Percentiles rank a stretch among this genome's conserved stretches.
Conservation (phyloP, 148 eudicot species). For the Heliamphora exappendiculata region DNA sequence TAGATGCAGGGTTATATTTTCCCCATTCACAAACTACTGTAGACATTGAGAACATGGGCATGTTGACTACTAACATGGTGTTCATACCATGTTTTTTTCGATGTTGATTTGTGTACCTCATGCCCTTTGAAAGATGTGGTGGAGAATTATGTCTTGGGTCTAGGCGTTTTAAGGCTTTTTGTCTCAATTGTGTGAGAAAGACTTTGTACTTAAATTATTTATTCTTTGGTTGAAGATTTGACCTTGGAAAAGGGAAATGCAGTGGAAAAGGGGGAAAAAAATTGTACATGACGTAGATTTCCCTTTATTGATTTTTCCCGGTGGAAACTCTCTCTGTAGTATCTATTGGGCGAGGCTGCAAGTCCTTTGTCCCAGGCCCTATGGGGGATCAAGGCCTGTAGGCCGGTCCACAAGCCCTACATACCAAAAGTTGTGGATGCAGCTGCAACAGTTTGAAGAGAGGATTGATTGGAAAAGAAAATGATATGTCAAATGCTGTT, state of each 20-base stretch:
- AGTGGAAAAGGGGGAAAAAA: background rate
- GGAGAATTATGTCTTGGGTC: background rate
- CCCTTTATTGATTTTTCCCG: background rate
- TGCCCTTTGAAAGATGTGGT: too few species aligned
- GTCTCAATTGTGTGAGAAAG: background rate
- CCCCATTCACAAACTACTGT: background rate
- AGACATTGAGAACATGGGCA: background rate
- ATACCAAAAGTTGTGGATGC: background rate
- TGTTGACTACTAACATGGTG: background rate
- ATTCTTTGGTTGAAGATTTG: background rate
- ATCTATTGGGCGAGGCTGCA: background rate
- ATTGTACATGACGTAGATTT: background rate
- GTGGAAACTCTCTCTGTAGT: background rate
- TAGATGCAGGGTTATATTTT: background rate
- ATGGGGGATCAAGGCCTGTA: too few species aligned
- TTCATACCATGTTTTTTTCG: background rate
- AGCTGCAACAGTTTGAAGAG: background rate
- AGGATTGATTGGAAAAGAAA: too few species aligned
- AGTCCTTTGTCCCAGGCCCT: background rate
- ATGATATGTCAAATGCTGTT: background rate
- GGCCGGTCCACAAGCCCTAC: too few species aligned
- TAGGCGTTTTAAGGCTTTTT: background rate
- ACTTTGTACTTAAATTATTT: background rate
- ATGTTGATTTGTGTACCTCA: too few species aligned
- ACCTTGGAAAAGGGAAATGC: background rate